Evolutionary conservation across 345 rosid genomes (phyloP).

Genomic region (Acer saccharum): DNA sequence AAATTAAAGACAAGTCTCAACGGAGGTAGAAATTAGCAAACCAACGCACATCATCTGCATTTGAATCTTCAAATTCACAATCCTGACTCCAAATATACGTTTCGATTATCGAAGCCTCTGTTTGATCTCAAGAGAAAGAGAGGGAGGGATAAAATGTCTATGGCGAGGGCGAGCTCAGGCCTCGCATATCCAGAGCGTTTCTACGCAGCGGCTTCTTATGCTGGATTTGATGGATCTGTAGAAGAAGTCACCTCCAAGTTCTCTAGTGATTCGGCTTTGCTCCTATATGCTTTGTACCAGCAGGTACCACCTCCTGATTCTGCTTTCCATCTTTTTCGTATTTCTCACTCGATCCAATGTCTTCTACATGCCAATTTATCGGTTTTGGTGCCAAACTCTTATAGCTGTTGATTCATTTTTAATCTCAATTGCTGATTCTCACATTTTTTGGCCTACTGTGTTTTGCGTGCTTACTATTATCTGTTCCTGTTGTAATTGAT

Average conservation of each 20-base stretch:
- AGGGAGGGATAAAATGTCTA: conserved; percentile 40
- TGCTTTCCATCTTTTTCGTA: conserved; percentile 1
- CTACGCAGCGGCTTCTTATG: conserved; percentile 90
- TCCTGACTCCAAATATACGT: background rate
- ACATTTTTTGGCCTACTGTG: background rate
- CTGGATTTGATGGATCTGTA: conserved; percentile 85
- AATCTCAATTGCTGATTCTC: background rate
- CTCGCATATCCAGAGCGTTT: conserved; percentile 97
- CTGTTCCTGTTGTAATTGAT: background rate
- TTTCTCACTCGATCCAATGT: conserved; percentile 27
- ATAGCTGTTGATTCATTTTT: background rate
- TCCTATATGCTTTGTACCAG: conserved; percentile 85
- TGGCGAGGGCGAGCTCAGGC: conserved; percentile 91
- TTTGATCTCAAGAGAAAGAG: conserved; percentile 17
- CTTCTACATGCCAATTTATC: conserved; percentile 2
- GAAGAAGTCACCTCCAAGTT: conserved; percentile 67
- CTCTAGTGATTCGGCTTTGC: conserved; percentile 75
- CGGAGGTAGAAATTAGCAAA: too few relatives aligned
- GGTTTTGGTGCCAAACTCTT: background rate
- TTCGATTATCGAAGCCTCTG: background rate
- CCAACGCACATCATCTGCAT: background rate
- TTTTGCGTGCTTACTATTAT: background rate
- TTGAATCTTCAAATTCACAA: conserved; percentile 8
- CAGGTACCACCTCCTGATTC: conserved; percentile 52
- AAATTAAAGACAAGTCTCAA: too few relatives aligned